These are phyloP conservation scores for Rubia peregrina DNA, from an alignment of 305 asterid genomes.

Conservation along the genomic window DNA sequence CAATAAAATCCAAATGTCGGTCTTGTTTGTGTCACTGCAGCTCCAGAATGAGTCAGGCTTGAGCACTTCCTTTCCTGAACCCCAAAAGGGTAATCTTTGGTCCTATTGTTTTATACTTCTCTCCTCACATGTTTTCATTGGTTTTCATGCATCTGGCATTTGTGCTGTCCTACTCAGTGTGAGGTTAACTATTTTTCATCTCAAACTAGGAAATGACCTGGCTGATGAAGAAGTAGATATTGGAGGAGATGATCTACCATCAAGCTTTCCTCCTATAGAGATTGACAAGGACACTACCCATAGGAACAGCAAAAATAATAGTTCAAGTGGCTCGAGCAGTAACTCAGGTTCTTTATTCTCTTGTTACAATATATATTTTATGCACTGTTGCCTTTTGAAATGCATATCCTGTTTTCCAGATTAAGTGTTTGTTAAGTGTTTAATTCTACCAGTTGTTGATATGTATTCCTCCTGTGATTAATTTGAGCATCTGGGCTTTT, in stretches of 20 bases:
- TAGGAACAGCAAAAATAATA: slow-evolving; percentile 41
- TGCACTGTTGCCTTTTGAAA: slow-evolving; percentile 7
- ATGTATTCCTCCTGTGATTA: background rate
- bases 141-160: background rate
- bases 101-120: background rate
- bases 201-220: slow-evolving; percentile 40
- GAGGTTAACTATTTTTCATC: slow-evolving; percentile 3
- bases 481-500: background rate
- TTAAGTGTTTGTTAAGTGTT: background rate
- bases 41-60: slow-evolving; percentile 43
- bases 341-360: slow-evolving; percentile 53
- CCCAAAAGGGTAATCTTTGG: slow-evolving; percentile 37
- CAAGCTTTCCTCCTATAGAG: slow-evolving; percentile 46
- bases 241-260: slow-evolving; percentile 57
- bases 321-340: slow-evolving; percentile 58
- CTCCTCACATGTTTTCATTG: background rate
- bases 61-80: slow-evolving; percentile 40
- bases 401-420: background rate
- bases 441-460: background rate
- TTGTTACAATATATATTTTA: slow-evolving; percentile 16
- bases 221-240: slow-evolving; percentile 67
- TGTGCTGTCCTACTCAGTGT: background rate
- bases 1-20: background rate
- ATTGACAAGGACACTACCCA: slow-evolving; percentile 34
- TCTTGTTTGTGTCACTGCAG: slow-evolving; percentile 26